Conservation (phyloP, 2,329 filamentous ascomycete species). For the Aspergillus phoenicis region DNA sequence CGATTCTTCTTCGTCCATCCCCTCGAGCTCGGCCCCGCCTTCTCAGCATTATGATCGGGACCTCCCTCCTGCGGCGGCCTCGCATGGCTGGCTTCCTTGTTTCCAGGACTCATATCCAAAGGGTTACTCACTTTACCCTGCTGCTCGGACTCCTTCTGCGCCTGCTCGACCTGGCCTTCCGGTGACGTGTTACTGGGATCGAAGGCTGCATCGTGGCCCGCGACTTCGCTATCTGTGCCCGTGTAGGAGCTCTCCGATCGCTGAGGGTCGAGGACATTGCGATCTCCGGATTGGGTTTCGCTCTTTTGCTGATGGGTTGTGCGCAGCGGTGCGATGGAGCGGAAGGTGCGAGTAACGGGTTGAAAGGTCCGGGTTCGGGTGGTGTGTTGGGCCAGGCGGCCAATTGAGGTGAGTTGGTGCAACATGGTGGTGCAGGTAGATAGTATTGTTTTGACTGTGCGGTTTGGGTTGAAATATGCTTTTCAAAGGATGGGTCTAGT, state of each 20-base stretch:
- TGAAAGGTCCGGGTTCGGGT: neutral
- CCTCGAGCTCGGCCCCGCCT: slow-evolving; percentile 41
- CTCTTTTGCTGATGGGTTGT: slow-evolving; percentile 11
- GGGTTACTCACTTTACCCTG: slow-evolving; percentile 51
- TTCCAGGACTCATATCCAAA: slow-evolving; percentile 63
- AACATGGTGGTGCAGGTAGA: slow-evolving; percentile 13
- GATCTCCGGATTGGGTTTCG: slow-evolving; percentile 41
- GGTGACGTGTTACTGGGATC: slow-evolving; percentile 69
- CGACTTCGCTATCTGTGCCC: slow-evolving; percentile 64
- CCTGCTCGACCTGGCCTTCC: slow-evolving; percentile 53
- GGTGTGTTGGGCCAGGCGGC: slow-evolving; percentile 9
- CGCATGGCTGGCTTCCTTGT: slow-evolving; percentile 58
- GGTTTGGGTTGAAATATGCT: neutral
- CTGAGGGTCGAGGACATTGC: slow-evolving; percentile 65
- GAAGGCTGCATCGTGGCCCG: slow-evolving; percentile 66
- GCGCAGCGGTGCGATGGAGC: slow-evolving; percentile 1
- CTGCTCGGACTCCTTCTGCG: slow-evolving; percentile 42
- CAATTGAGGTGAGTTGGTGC: slow-evolving; percentile 9
- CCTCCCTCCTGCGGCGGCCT: slow-evolving; percentile 49
- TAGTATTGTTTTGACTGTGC: neutral
- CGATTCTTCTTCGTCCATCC: slow-evolving; percentile 41
- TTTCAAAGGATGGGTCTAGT: too few relatives aligned
- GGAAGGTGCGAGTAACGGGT: slow-evolving; percentile 1
- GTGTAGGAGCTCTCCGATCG: slow-evolving; percentile 69
- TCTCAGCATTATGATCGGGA: slow-evolving; percentile 43